phyloP scores from a whole-genome alignment of 768 basidiomycete genomes.

The Auricularia auricula-judae region DNA sequence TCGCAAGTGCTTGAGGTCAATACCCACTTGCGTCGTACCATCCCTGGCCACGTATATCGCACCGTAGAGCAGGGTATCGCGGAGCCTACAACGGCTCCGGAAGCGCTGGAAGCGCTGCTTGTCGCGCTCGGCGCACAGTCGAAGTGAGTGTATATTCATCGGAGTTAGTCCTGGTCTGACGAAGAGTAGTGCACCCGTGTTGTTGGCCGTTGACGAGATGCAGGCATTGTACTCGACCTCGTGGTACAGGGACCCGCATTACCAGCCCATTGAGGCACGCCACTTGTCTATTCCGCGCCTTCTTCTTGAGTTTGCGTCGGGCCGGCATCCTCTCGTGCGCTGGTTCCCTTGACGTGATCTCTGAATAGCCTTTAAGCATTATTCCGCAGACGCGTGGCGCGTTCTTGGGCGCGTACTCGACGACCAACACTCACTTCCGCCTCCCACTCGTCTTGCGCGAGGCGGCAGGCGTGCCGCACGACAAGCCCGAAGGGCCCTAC shows the following conservation, averaged over 20 bases:
- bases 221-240: slow-evolving; percentile 65
- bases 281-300: slow-evolving; percentile 72
- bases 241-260: slow-evolving; percentile 64
- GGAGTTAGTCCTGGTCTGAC: background rate
- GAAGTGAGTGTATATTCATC: slow-evolving; percentile 30
- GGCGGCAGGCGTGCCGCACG: slow-evolving; percentile 38
- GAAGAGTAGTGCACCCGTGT: slow-evolving; percentile 50
- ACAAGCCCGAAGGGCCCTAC: slow-evolving; percentile 40
- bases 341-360: background rate
- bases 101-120: slow-evolving; percentile 48
- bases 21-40: slow-evolving; percentile 31
- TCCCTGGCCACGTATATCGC: slow-evolving; percentile 40
- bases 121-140: slow-evolving; percentile 52
- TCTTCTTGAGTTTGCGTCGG: slow-evolving; percentile 69
- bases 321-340: slow-evolving; percentile 56
- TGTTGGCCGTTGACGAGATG: slow-evolving; percentile 82
- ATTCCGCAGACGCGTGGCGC: slow-evolving; percentile 50
- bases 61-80: slow-evolving; percentile 43
- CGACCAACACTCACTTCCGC: slow-evolving; percentile 46
- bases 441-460: slow-evolving; percentile 54
- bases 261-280: slow-evolving; percentile 54
- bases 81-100: slow-evolving; percentile 40
- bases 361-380: background rate
- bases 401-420: slow-evolving; percentile 58
- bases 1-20: slow-evolving; percentile 56